These are phyloP conservation scores for Graphilbum ipis-grandicollis DNA, from an alignment of 2,329 filamentous ascomycete genomes.

Conservation along the genomic window DNA sequence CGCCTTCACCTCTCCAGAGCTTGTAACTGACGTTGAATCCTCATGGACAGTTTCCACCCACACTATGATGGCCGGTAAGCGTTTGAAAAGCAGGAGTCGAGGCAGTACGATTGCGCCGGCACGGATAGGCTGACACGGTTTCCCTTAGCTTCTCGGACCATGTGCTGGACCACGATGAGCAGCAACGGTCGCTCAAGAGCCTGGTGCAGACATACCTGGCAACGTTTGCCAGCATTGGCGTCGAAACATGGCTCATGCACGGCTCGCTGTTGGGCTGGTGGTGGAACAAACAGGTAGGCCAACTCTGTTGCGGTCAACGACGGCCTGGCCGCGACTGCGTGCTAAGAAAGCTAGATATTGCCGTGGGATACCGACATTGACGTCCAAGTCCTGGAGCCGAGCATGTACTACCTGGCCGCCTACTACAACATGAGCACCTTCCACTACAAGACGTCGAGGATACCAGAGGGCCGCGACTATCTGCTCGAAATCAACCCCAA, in stretches of 20 bases:
- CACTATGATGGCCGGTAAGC: conserved; percentile 5
- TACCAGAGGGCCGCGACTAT: conserved; percentile 23
- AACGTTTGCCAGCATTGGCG: conserved; percentile 44
- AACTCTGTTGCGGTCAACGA: too few species aligned
- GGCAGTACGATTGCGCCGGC: background rate
- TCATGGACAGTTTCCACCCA: conserved; percentile 3
- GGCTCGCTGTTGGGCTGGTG: conserved; percentile 77
- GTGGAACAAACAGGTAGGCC: conserved; percentile 47
- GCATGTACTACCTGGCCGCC: conserved; percentile 46
- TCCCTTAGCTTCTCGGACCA: conserved; percentile 20
- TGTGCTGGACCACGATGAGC: conserved; percentile 32
- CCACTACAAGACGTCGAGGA: conserved; percentile 22
- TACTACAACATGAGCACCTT: conserved; percentile 44
- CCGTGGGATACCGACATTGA: conserved; percentile 68
- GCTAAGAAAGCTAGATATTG: conserved; percentile 20
- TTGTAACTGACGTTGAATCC: too few species aligned
- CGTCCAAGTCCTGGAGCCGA: conserved; percentile 51
- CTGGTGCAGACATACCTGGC: conserved; percentile 57
- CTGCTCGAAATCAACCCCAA: conserved; percentile 31
- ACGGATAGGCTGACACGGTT: too few species aligned
- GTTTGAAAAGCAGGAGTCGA: background rate
- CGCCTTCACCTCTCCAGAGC: background rate
- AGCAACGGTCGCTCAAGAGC: conserved; percentile 42
- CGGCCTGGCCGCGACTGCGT: too few species aligned
- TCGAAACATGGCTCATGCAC: conserved; percentile 73